These are phyloP conservation scores for Nemania sp. DNA, from an alignment of 2,329 filamentous ascomycete genomes.

Conservation along the genomic window DNA sequence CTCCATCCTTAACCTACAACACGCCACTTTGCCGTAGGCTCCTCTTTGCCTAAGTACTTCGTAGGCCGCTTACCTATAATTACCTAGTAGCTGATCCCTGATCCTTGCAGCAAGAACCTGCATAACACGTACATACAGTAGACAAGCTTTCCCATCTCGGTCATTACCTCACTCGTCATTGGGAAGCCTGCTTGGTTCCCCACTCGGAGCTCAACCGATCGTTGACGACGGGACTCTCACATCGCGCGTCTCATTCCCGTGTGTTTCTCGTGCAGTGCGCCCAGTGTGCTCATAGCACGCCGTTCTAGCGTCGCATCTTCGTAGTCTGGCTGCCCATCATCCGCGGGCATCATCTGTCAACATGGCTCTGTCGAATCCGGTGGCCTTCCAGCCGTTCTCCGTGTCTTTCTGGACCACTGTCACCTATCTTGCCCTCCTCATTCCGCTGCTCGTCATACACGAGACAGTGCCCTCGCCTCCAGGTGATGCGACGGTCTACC, in stretches of 20 bases:
- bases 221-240: slow-evolving; percentile 18
- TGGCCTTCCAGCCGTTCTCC: slow-evolving; percentile 78
- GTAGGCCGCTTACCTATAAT: no score
- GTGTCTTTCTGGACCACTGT: slow-evolving; percentile 79
- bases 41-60: no score
- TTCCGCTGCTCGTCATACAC: slow-evolving; percentile 73
- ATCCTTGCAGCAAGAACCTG: not conserved
- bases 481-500: slow-evolving; percentile 51
- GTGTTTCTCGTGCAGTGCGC: not conserved
- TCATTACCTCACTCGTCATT: not conserved
- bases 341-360: slow-evolving; percentile 16
- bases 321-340: slow-evolving; percentile 16
- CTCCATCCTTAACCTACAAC: no score
- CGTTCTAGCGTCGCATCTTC: slow-evolving; percentile 16
- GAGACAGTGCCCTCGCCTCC: slow-evolving; percentile 73
- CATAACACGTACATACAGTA: no score
- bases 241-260: not conserved
- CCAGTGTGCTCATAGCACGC: slow-evolving; percentile 5
- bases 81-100: no score
- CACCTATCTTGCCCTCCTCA: slow-evolving; percentile 77
- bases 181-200: slow-evolving; percentile 28
- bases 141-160: not conserved
- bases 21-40: no score
- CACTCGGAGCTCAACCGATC: slow-evolving; percentile 18
- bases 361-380: slow-evolving; percentile 51